phyloP scores from a whole-genome alignment of 1,284 basidiomycete species.

The Pyrrhoderma noxium region DNA sequence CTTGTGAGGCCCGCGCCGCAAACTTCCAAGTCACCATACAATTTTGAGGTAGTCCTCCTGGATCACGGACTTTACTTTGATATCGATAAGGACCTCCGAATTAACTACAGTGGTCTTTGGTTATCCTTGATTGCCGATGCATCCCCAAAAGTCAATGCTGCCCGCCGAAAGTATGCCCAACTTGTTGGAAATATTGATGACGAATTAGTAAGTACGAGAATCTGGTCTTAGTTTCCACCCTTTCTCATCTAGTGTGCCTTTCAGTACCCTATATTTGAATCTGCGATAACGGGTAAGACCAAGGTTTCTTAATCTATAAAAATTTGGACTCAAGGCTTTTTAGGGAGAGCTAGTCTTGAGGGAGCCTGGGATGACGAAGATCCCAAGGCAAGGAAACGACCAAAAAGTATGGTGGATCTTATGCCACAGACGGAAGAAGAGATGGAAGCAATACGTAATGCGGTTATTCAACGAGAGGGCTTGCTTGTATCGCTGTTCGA shows the following conservation, averaged over 20 bases:
- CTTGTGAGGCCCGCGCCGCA: conserved; percentile 73
- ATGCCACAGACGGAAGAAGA: conserved; percentile 62
- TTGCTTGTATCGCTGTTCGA: conserved; percentile 79
- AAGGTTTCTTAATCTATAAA: background rate
- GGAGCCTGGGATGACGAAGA: conserved; percentile 41
- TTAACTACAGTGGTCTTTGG: conserved; percentile 81
- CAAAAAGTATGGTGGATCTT: conserved; percentile 71
- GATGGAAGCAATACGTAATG: conserved; percentile 70
- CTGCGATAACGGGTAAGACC: conserved; percentile 62
- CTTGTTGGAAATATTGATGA: conserved; percentile 86
- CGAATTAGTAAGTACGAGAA: conserved; percentile 57
- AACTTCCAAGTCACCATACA: conserved; percentile 72
- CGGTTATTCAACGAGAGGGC: conserved; percentile 76
- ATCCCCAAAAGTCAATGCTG: conserved; percentile 52
- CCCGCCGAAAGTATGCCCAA: conserved; percentile 78
- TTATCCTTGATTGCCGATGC: conserved; percentile 74
- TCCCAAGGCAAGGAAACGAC: conserved; percentile 40
- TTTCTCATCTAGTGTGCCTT: background rate
- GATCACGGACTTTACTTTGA: conserved; percentile 95
- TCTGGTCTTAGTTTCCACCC: too few species aligned
- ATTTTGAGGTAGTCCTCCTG: conserved; percentile 89
- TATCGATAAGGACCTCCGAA: conserved; percentile 67
- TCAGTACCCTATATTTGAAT: conserved; percentile 81
- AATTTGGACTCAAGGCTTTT: background rate
- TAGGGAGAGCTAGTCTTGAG: conserved; percentile 57